phyloP scores from a whole-genome alignment of 2,329 filamentous ascomycete species.

The Hymenotorrendiella dingleyae region DNA sequence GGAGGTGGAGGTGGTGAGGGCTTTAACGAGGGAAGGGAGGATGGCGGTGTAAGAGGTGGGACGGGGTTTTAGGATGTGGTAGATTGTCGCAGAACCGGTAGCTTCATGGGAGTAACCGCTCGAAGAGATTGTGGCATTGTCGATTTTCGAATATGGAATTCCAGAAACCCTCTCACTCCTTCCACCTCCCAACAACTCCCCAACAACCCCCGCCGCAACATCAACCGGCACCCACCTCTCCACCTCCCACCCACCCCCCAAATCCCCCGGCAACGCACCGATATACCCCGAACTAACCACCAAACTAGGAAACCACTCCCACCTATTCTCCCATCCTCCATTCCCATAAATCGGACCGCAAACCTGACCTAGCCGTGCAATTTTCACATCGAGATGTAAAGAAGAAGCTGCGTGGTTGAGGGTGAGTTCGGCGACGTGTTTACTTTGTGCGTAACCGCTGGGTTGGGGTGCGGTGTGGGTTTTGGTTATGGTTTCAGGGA shows the following conservation, averaged over 20 bases:
- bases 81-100: conserved; percentile 2
- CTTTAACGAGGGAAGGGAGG: not conserved
- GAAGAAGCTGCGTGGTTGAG: conserved; percentile 35
- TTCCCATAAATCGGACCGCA: conserved; percentile 33
- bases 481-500: not conserved
- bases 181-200: not conserved
- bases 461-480: conserved; percentile 28
- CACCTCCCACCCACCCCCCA: conserved; percentile 26
- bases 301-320: conserved; percentile 49
- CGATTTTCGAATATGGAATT: too few species aligned
- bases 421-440: conserved; percentile 30
- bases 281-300: conserved; percentile 8
- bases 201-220: conserved; percentile 25
- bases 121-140: too few species aligned
- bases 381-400: conserved; percentile 33
- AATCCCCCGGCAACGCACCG: conserved; percentile 6
- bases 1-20: too few species aligned
- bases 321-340: conserved; percentile 45
- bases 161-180: not conserved
- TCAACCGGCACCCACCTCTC: conserved; percentile 43
- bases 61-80: not conserved
- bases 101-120: not conserved
- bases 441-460: conserved; percentile 27
- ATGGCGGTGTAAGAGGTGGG: not conserved
- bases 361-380: conserved; percentile 43